Conservation (phyloP, 371 early-diverging fungal species). For the Lichtheimia hyalospora region DNA sequence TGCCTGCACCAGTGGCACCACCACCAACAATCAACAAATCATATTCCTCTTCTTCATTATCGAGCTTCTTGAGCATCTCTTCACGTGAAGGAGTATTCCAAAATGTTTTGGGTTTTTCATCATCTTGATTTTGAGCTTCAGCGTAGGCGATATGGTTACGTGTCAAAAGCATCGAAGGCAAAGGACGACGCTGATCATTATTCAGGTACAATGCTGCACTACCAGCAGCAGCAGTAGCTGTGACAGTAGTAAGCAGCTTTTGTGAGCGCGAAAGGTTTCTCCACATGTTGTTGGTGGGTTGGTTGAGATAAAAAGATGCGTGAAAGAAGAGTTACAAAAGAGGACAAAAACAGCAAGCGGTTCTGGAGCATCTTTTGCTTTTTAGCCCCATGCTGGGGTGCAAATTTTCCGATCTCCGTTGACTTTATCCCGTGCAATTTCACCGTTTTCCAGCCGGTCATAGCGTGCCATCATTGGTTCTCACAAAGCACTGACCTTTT, state of each 20-base stretch:
- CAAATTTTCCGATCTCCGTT: constrained; percentile 1
- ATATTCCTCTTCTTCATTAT: constrained; percentile 58
- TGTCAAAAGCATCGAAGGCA: constrained; percentile 15
- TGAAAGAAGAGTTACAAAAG: not conserved
- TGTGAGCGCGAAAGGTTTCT: constrained; percentile 41
- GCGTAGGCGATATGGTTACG: constrained; percentile 37
- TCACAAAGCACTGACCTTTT: no score
- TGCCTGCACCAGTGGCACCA: constrained; percentile 98
- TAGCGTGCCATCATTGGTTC: no score
- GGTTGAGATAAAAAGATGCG: not conserved
- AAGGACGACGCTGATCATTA: constrained; percentile 19
- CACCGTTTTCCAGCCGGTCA: constrained; percentile 1
- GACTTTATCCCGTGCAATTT: not conserved
- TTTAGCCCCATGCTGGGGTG: constrained; percentile 2
- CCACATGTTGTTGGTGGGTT: constrained; percentile 35
- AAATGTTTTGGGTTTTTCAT: constrained; percentile 53
- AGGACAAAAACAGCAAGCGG: not conserved
- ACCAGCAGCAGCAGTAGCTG: constrained; percentile 34
- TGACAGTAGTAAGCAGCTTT: constrained; percentile 30
- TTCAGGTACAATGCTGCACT: constrained; percentile 30
- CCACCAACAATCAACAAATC: constrained; percentile 98
- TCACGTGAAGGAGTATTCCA: constrained; percentile 74
- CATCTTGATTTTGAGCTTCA: constrained; percentile 30
- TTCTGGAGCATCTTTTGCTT: not conserved
- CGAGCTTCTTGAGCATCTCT: constrained; percentile 70